Evolutionary conservation across 1,284 basidiomycete species (phyloP).

Genomic region (Cutaneotrichosporon sp.): DNA sequence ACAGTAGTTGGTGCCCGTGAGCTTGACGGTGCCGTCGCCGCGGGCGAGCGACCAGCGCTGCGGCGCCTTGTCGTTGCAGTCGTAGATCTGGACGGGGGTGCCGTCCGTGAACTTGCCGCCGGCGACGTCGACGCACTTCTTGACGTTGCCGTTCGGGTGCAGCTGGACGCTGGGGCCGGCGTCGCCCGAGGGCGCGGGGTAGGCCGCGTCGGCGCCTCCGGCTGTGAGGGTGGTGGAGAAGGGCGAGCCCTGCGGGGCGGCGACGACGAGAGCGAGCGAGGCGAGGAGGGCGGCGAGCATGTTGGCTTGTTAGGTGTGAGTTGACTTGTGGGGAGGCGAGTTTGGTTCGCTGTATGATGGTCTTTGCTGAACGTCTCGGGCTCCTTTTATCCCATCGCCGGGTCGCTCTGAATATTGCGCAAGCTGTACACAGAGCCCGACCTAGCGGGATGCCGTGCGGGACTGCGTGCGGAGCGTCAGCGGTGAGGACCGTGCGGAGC

Average conservation of each 20-base stretch:
- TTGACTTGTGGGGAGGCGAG: neutral
- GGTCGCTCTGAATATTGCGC: too few species aligned
- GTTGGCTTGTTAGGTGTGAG: neutral
- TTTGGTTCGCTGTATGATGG: too few species aligned
- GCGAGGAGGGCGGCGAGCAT: neutral
- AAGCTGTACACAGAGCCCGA: too few species aligned
- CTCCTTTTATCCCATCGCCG: too few species aligned
- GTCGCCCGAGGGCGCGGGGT: neutral
- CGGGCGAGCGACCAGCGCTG: conserved; percentile 34
- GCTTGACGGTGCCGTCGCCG: conserved; percentile 25
- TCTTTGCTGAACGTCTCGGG: neutral
- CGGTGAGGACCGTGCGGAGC: too few species aligned
- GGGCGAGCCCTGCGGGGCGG: too few species aligned
- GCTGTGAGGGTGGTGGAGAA: too few species aligned
- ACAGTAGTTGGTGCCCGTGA: conserved; percentile 28
- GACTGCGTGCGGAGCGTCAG: too few species aligned
- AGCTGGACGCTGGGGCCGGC: conserved; percentile 25
- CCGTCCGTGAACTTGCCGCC: conserved; percentile 18
- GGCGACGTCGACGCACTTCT: conserved; percentile 36
- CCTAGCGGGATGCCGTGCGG: too few species aligned
- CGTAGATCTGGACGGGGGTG: conserved; percentile 20
- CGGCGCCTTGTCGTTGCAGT: conserved; percentile 33
- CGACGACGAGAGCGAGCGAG: neutral
- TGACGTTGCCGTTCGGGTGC: conserved; percentile 34
- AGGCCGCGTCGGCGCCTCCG: neutral